Evolutionary conservation across 305 asterid species (phyloP), one percentile per base, ranked within the genome.

Genomic region (Solanum chacoense): DNA sequence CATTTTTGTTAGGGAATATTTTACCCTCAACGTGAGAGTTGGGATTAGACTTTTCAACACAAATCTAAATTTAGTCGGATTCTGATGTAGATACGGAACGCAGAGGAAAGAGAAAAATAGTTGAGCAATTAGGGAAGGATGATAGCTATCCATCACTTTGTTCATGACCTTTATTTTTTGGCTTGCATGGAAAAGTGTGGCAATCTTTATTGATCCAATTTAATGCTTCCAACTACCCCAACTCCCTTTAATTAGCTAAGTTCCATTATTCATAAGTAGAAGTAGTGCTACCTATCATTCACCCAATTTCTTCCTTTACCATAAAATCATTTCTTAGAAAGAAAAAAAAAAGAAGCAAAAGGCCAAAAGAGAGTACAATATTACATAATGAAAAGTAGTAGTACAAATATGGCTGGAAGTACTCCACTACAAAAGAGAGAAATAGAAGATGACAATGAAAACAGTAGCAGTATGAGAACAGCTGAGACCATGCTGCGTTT

Each of bases 401-500:
- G 75, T 24, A 18, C 80, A 8, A n/a, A n/a, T 36, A 77, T 36
- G 69, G 84, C 36, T 9, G 90, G 76, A 38, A 74, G 11, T 22
- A 84, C 45, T 29, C 74, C 87, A 29, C 32, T 31, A 20, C 85
- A 29, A 31, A 45, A 45, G 5, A 87, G 89, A 32, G 90, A 89
- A 45, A 90, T 85, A 37, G 92, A 88, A 12, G 94, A 90, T 37
- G 94, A 90, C 7, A 72, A 55, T 12, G 96, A 91, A 40, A 92
- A 94, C 91, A 75, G 84, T 4, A 55, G 84, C n/a, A 78, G 93
- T 89, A 89, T 93, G 93, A 92, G 98, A 84, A 96, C 97, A 35
- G 95, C 93, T 77, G 99, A 97, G 96, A 97, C 98, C 85, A 91
- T 96, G 89, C 94, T 97, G 34, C 95, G 98, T 28, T 59, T 94